Evolutionary conservation across 2,329 filamentous ascomycete species (phyloP).

Genomic region (Fusarium drepaniforme): DNA sequence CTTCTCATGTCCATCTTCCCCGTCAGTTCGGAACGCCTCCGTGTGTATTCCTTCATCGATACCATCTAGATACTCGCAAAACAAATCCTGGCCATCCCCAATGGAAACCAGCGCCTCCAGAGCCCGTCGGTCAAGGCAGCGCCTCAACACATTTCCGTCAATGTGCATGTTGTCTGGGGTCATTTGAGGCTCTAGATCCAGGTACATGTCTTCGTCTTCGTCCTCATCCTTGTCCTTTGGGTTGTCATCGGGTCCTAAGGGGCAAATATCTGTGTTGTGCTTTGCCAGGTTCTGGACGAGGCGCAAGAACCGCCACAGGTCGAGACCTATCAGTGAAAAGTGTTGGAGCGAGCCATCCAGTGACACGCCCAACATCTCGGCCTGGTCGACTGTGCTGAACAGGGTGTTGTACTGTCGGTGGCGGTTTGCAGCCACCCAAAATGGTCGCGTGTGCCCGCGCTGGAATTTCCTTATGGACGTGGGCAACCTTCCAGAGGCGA

Average conservation of each 20-base stretch:
- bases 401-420: slow-evolving; percentile 57
- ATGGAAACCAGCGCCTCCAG: slow-evolving; percentile 58
- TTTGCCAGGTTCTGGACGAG: slow-evolving; percentile 79
- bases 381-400: slow-evolving; percentile 56
- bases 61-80: slow-evolving; percentile 62
- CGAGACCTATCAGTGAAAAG: slow-evolving; percentile 73
- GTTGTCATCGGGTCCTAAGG: slow-evolving; percentile 51
- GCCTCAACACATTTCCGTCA: slow-evolving; percentile 73
- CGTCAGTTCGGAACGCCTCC: slow-evolving; percentile 43
- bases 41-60: slow-evolving; percentile 62
- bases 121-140: slow-evolving; percentile 61
- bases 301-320: slow-evolving; percentile 76
- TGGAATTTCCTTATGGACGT: slow-evolving; percentile 69
- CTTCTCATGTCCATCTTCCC: slow-evolving; percentile 35
- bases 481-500: slow-evolving; percentile 70
- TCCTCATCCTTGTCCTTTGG: slow-evolving; percentile 23
- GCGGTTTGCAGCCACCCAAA: slow-evolving; percentile 58
- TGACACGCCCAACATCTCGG: slow-evolving; percentile 72
- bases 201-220: slow-evolving; percentile 34
- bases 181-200: slow-evolving; percentile 48
- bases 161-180: slow-evolving; percentile 70
- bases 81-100: slow-evolving; percentile 51
- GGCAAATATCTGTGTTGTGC: slow-evolving; percentile 60
- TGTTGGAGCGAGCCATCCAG: slow-evolving; percentile 78
- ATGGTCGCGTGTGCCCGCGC: slow-evolving; percentile 63